phyloP scores from a whole-genome alignment of 768 basidiomycete genomes.

The Postia placenta region DNA sequence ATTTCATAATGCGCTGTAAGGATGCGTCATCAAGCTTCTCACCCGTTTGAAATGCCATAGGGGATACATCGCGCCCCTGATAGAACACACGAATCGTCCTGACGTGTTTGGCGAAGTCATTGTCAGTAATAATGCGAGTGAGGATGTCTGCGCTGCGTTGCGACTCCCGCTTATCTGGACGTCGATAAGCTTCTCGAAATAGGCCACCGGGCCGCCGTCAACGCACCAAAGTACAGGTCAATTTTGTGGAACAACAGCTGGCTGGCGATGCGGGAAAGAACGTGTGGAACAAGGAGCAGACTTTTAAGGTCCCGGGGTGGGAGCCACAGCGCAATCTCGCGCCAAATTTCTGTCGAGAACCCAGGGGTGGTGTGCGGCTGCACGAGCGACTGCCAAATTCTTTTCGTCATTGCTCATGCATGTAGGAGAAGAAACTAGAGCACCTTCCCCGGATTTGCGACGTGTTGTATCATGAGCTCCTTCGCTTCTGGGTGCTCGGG shows the following conservation, averaged over 20 bases:
- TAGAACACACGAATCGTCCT: slow-evolving; percentile 56
- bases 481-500: slow-evolving; percentile 69
- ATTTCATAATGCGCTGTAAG: neutral
- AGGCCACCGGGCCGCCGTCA: neutral
- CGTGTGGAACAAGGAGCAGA: slow-evolving; percentile 57
- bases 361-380: slow-evolving; percentile 41
- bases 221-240: slow-evolving; percentile 52
- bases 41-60: slow-evolving; percentile 65
- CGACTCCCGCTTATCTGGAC: slow-evolving; percentile 44
- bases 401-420: neutral
- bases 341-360: slow-evolving; percentile 68
- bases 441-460: slow-evolving; percentile 54
- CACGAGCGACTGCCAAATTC: slow-evolving; percentile 20
- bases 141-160: slow-evolving; percentile 69
- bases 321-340: slow-evolving; percentile 57
- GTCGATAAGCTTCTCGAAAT: slow-evolving; percentile 5
- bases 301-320: slow-evolving; percentile 61
- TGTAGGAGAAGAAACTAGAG: neutral
- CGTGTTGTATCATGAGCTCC: slow-evolving; percentile 47
- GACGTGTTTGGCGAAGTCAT: slow-evolving; percentile 51
- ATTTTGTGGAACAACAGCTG: slow-evolving; percentile 61
- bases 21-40: slow-evolving; percentile 3
- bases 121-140: slow-evolving; percentile 57
- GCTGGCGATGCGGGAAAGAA: slow-evolving; percentile 61
- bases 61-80: slow-evolving; percentile 39